A percentile compares a stretch with the other conserved stretches of the same genome.
phyloP scores from a whole-genome alignment of 2,329 filamentous ascomycete genomes.

The Colletotrichum melonis region DNA sequence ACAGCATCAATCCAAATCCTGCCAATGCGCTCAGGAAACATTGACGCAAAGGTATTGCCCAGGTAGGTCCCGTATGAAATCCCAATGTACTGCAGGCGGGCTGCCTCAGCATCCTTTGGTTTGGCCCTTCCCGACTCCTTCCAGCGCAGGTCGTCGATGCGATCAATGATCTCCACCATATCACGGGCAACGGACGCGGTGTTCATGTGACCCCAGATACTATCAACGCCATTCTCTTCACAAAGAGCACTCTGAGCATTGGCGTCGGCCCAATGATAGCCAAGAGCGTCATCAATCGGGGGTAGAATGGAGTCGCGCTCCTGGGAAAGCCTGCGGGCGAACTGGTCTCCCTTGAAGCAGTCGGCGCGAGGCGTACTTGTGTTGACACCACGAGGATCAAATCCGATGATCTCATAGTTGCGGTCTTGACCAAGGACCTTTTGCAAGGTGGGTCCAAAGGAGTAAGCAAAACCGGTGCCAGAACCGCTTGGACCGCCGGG shows the following conservation, averaged over 20 bases:
- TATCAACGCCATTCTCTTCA: background rate
- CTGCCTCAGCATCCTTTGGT: background rate
- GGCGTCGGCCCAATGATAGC: background rate
- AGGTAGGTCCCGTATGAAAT: background rate
- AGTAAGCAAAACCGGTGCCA: background rate
- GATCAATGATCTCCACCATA: background rate
- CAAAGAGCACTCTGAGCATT: background rate
- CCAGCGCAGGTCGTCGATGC: background rate
- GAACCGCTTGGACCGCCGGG: background rate
- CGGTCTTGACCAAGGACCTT: background rate
- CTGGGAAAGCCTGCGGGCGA: background rate
- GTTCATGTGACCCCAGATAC: background rate
- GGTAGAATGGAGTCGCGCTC: background rate
- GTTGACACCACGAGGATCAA: background rate
- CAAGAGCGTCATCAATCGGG: background rate
- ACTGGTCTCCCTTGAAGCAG: background rate
- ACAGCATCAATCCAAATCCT: background rate
- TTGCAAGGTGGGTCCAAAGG: background rate
- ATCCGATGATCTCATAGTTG: background rate
- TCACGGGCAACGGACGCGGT: background rate
- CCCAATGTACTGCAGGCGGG: background rate
- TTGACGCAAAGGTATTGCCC: background rate
- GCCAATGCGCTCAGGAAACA: background rate
- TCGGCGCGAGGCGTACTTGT: background rate
- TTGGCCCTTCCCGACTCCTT: background rate